A percentile compares a stretch with the other conserved stretches of the same genome.
phyloP scores from a whole-genome alignment of 345 rosid genomes.

The Bruguiera parviflora region DNA sequence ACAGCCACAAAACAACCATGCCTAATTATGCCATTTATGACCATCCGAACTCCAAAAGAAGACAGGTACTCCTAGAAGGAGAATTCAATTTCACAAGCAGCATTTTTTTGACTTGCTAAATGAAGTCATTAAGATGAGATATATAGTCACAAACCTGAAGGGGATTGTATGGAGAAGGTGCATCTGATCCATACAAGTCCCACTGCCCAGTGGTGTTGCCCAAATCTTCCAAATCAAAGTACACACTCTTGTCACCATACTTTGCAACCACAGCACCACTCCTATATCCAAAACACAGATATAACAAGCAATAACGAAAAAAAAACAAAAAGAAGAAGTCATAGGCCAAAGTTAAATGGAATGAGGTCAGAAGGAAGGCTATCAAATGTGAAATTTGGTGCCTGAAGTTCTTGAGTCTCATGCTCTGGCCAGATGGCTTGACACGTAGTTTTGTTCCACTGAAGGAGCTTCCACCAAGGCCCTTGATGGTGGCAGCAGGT shows the following conservation, averaged over 20 bases:
- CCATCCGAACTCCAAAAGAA: too few relatives aligned
- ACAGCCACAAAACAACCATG: too few relatives aligned
- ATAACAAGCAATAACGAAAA: neutral
- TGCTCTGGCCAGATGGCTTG: constrained; percentile 58
- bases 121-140: neutral
- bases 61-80: too few relatives aligned
- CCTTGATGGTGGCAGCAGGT: constrained; percentile 62
- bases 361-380: too few relatives aligned
- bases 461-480: constrained; percentile 74
- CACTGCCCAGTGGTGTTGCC: constrained; percentile 98
- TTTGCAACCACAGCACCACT: constrained; percentile 73
- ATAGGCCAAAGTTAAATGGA: too few relatives aligned
- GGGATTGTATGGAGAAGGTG: constrained; percentile 92
- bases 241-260: constrained; percentile 96
- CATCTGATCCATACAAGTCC: constrained; percentile 98
- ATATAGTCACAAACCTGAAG: constrained; percentile 56
- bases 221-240: constrained; percentile 93
- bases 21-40: too few relatives aligned
- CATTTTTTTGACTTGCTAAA: neutral
- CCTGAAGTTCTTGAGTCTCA: constrained; percentile 54
- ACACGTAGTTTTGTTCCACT: constrained; percentile 65
- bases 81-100: too few relatives aligned
- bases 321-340: constrained; percentile 1
- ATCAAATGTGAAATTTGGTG: constrained; percentile 5
- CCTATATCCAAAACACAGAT: constrained; percentile 24